Evolutionary conservation across 2,329 filamentous ascomycete species (phyloP).

Genomic region (Colletotrichum sp.): DNA sequence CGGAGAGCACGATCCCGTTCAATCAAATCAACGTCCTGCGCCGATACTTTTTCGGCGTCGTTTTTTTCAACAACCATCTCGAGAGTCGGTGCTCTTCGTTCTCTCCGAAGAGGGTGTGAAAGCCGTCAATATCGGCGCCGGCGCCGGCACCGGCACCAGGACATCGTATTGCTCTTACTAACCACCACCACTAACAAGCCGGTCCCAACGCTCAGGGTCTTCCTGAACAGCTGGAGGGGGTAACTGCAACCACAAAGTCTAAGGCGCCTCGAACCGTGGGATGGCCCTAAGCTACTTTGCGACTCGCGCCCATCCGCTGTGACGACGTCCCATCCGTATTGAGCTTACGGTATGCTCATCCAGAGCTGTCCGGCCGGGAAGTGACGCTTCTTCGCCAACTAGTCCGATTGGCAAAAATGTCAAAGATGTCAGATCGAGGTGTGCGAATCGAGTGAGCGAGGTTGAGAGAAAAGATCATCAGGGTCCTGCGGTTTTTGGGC

Average conservation of each 20-base stretch:
- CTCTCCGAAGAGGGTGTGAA: slow-evolving; percentile 9
- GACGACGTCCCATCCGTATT: background rate
- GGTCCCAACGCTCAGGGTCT: background rate
- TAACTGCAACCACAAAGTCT: background rate
- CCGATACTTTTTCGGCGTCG: background rate
- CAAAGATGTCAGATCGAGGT: background rate
- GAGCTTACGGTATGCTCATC: background rate
- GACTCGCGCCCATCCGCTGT: background rate
- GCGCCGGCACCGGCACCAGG: background rate
- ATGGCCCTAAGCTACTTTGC: background rate
- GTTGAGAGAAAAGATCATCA: background rate
- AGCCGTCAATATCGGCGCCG: background rate
- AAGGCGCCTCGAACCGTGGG: background rate
- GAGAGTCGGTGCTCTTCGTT: background rate
- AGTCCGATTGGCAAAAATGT: background rate
- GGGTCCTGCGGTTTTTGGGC: background rate
- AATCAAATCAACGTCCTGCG: background rate
- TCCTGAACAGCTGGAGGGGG: background rate
- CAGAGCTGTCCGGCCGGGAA: background rate
- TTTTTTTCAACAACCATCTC: background rate
- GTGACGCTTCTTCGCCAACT: background rate
- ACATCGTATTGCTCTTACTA: background rate
- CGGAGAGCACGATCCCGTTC: background rate
- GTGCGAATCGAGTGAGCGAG: background rate
- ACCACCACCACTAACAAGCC: background rate